Evolutionary conservation across 306 rosid genomes (phyloP), one percentile per base, ranked within the genome.

Genomic region (Fragaria nilgerrensis): DNA sequence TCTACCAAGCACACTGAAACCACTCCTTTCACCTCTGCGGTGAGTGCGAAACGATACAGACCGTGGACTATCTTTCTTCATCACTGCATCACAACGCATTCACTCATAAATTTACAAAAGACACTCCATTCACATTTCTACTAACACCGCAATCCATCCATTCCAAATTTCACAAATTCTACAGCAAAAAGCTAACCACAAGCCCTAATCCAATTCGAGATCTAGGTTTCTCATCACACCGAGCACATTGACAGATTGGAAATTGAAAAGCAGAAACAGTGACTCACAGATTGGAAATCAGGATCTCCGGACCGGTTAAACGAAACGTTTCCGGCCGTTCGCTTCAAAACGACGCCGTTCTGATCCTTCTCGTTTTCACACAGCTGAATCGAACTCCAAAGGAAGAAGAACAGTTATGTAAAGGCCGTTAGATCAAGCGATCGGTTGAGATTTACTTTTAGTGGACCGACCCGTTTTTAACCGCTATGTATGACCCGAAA

Each of bases 1-100:
- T 68, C 65, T 84, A 56, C 73, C 44, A 16, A 66, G 73, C 10
- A 27, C 50, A 59, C 17, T 77, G n/a, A 70, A 82, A 78, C 39
- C 58, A 82, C 69, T 77, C 69, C 84, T 79, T 15, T 84, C 88
- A 19, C 81, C 88, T 43, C 90, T 72, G 20, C 86, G 84, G 65
- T 77, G 81, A 6, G 74, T 39, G 53, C 90, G 84, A 52, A 69
- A 71, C 58, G 86, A 84, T 1, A 84, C 73, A 12, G 66, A 77
- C 58, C 83, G 77, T 37, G 81, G 84, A 53, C 77, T 62, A 50
- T 79, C 84, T 34, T 55, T 80, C 15, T 86, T 75, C 85, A 81
- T 78, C 37, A 55, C 82, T 86, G 75, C 80, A 67, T 12, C 45
- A 52, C 45, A 45, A 7, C n/a, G 27, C 55, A 44, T 19, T 3